phyloP scores from a whole-genome alignment of 441 rosid genomes.

The Erysimum cheiri region DNA sequence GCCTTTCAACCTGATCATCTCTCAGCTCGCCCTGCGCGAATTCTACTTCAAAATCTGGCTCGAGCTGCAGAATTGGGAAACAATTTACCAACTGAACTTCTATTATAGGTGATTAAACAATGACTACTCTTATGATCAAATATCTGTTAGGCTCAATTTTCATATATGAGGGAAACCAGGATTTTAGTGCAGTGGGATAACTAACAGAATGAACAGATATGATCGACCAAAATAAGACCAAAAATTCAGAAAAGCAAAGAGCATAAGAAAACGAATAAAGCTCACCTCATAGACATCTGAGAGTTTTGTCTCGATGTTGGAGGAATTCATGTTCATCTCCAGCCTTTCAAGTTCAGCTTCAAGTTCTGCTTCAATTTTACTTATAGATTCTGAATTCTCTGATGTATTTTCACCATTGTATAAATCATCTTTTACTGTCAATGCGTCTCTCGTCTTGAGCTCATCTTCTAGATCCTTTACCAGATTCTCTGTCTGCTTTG shows the following conservation, averaged over 20 bases:
- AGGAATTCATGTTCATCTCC: conserved; percentile 40
- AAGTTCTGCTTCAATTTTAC: conserved; percentile 91
- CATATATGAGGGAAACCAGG: not conserved
- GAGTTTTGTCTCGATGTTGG: conserved; percentile 31
- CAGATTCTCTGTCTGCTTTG: conserved; percentile 69
- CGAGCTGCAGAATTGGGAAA: conserved; percentile 57
- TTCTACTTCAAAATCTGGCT: conserved; percentile 58
- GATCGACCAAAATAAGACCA: not conserved
- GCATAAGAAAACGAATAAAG: not conserved
- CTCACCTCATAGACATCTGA: conserved; percentile 38
- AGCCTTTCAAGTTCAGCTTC: conserved; percentile 87
- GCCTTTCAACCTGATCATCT: conserved; percentile 44
- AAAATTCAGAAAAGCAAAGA: conserved; percentile 1
- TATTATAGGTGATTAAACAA: conserved; percentile 13
- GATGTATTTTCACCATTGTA: conserved; percentile 43
- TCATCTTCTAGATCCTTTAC: conserved; percentile 79
- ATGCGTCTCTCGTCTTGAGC: conserved; percentile 68
- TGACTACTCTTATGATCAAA: not conserved
- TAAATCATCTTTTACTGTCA: conserved; percentile 53
- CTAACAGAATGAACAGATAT: conserved; percentile 8
- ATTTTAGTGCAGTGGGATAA: not conserved
- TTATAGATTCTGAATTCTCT: conserved; percentile 56
- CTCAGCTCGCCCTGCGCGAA: conserved; percentile 76
- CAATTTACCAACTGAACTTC: conserved; percentile 6
- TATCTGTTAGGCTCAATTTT: conserved; percentile 1